phyloP scores from a whole-genome alignment of 1,284 basidiomycete species.

The Apiotrichum mycotoxinovorans region DNA sequence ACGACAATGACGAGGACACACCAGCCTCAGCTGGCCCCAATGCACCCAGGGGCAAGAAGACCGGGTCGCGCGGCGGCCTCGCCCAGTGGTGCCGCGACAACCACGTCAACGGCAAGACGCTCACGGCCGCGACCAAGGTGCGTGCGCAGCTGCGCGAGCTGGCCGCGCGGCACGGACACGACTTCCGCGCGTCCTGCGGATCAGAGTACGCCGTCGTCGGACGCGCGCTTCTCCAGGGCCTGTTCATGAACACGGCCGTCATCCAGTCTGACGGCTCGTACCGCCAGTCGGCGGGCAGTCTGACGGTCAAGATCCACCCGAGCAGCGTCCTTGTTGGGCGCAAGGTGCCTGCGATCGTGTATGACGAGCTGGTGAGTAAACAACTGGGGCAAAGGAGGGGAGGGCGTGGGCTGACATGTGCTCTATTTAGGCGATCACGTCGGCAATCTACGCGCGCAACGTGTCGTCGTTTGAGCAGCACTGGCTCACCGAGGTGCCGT shows the following conservation, averaged over 20 bases:
- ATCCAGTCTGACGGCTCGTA: conserved; percentile 77
- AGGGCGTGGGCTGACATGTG: not conserved
- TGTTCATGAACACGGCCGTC: conserved; percentile 77
- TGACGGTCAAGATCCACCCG: conserved; percentile 81
- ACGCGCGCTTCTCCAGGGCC: conserved; percentile 65
- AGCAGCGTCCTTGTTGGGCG: conserved; percentile 72
- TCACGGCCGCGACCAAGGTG: conserved; percentile 79
- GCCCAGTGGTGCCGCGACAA: conserved; percentile 77
- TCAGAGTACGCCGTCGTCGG: conserved; percentile 62
- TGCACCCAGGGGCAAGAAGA: conserved; percentile 35
- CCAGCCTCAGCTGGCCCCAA: conserved; percentile 46
- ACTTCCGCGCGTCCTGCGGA: conserved; percentile 59
- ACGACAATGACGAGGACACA: conserved; percentile 2
- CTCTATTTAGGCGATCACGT: conserved; percentile 61
- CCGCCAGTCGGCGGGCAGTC: conserved; percentile 72
- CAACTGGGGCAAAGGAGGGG: conserved; percentile 34
- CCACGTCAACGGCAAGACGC: conserved; percentile 77
- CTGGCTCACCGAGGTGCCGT: conserved; percentile 53
- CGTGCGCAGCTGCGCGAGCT: conserved; percentile 71
- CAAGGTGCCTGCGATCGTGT: conserved; percentile 78
- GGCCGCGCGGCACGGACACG: conserved; percentile 61
- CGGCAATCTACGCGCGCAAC: conserved; percentile 77
- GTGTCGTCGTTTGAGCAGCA: conserved; percentile 72
- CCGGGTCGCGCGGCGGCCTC: conserved; percentile 48
- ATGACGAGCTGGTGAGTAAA: conserved; percentile 71